Conservation (phyloP, 2,329 filamentous ascomycete species). For the Calonectria fujianensis region DNA sequence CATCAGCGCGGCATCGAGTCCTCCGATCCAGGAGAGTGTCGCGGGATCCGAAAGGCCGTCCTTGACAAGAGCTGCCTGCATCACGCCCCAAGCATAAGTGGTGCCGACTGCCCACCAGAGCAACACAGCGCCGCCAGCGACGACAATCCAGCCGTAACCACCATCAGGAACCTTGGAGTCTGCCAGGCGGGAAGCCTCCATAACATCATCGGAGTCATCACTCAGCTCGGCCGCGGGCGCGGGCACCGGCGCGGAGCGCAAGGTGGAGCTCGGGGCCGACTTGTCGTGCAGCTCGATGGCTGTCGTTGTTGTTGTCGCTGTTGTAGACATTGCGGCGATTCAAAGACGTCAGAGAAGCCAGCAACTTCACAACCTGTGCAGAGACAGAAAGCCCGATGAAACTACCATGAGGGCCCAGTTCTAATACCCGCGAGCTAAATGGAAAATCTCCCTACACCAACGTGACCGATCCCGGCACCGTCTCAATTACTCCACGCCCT, state of each 20-base stretch:
- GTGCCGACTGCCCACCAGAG: constrained; percentile 75
- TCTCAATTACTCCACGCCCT: constrained; percentile 11
- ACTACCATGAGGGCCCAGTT: background rate
- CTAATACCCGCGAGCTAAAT: constrained; percentile 2
- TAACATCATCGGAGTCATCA: constrained; percentile 47
- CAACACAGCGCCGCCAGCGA: constrained; percentile 69
- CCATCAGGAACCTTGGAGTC: constrained; percentile 71
- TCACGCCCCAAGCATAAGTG: constrained; percentile 76
- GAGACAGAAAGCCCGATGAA: background rate
- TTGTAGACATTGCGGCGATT: constrained; percentile 21
- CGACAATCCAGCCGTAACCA: constrained; percentile 74
- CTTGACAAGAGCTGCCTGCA: constrained; percentile 74
- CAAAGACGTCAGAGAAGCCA: background rate
- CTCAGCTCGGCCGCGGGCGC: background rate
- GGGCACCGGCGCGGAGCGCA: constrained; percentile 6
- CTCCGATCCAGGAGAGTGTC: constrained; percentile 76
- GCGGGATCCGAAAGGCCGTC: constrained; percentile 68
- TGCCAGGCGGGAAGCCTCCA: constrained; percentile 66
- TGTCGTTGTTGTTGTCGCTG: constrained; percentile 18
- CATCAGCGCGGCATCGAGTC: constrained; percentile 69
- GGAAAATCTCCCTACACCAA: background rate
- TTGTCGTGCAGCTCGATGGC: constrained; percentile 36
- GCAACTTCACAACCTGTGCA: background rate
- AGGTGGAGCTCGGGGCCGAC: constrained; percentile 28
- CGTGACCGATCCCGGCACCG: constrained; percentile 25